phyloP scores from a whole-genome alignment of 2,329 filamentous ascomycete genomes.

The Colletotrichum sp. region DNA sequence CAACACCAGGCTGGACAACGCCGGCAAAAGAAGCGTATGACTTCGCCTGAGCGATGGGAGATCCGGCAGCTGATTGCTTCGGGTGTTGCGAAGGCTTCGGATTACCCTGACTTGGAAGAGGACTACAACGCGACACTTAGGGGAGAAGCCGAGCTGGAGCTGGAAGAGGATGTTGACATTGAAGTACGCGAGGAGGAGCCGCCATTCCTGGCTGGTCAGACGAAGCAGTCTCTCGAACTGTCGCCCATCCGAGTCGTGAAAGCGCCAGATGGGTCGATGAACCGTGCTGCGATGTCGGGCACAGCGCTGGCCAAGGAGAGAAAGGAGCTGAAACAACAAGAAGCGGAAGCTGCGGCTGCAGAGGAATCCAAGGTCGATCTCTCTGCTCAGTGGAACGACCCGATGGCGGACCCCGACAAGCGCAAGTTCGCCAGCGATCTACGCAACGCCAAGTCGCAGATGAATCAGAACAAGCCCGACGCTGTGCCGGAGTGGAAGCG shows the following conservation, averaged over 20 bases:
- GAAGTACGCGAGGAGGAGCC: slow-evolving; percentile 96
- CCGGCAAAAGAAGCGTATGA: slow-evolving; percentile 87
- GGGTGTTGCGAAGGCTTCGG: slow-evolving; percentile 88
- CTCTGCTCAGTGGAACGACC: slow-evolving; percentile 93
- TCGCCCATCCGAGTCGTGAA: slow-evolving; percentile 97
- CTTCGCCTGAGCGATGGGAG: slow-evolving; percentile 96
- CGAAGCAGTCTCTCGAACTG: slow-evolving; percentile 92
- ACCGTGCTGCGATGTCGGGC: slow-evolving; percentile 93
- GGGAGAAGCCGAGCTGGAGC: slow-evolving; percentile 85
- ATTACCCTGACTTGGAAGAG: slow-evolving; percentile 94
- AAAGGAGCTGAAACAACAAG: slow-evolving; percentile 86
- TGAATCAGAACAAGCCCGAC: slow-evolving; percentile 60
- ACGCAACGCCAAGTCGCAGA: slow-evolving; percentile 65
- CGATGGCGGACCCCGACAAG: slow-evolving; percentile 87
- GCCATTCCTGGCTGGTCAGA: slow-evolving; percentile 93
- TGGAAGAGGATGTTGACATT: slow-evolving; percentile 97
- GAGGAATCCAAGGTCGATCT: slow-evolving; percentile 84
- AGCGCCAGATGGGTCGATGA: slow-evolving; percentile 97
- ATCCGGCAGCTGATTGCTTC: slow-evolving; percentile 96
- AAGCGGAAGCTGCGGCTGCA: slow-evolving; percentile 76
- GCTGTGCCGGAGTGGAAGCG: slow-evolving; percentile 92
- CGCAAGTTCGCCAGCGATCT: slow-evolving; percentile 90
- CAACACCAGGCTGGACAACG: slow-evolving; percentile 45
- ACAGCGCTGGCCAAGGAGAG: slow-evolving; percentile 88
- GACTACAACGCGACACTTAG: slow-evolving; percentile 89